Evolutionary conservation across 148 eudicot species (phyloP), one percentile per base, ranked within the genome.

Genomic region (Persicaria maculosa): DNA sequence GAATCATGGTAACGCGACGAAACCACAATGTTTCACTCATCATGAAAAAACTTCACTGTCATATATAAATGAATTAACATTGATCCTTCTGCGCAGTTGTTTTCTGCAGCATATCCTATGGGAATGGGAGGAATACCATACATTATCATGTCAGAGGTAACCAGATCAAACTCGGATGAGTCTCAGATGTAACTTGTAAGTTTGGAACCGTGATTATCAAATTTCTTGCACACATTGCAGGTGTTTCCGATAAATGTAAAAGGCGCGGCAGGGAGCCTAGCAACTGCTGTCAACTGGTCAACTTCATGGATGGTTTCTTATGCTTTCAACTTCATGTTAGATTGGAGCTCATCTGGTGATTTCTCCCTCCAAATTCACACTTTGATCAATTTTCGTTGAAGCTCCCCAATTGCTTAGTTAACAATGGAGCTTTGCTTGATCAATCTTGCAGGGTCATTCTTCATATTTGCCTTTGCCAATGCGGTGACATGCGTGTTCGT

Each of bases 121-220:
- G 83, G 83, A 61, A 73, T 80, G 79, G 80, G 83, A 77, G 83
- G 83, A 62, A 73, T 80, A 73, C 83, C 79, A 17, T 80, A 17
- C 54, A 48, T 80, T 17, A 64, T 80, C 9, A 72, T 80, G 79
- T 80, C 40, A 31, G 40, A 31, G 40, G 40, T 31, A 31, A 31
- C 40, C 40, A 31, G 1, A 0, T 31, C 40, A 31, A 31, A 31
- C 1, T 31, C 40, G 40, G 40, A 31, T 31, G 40, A 31, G 40
- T 31, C 31, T 25, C 40, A 31, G 40, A 2, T 31, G 40, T 31
- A 31, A 31, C 1, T 25, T 25, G 31, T n/a, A n/a, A n/a, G n/a
- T 22, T 22, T 31, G 40, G 40, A 31, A 31, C 40, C 40, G 0
- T 1, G 31, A 1, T 31, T 31, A 31, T 31, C 40, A 31, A 31